These are phyloP conservation scores for Cyberlindnera euphorbiiphila DNA, from an alignment of 805 yeast species.

Conservation along the genomic window DNA sequence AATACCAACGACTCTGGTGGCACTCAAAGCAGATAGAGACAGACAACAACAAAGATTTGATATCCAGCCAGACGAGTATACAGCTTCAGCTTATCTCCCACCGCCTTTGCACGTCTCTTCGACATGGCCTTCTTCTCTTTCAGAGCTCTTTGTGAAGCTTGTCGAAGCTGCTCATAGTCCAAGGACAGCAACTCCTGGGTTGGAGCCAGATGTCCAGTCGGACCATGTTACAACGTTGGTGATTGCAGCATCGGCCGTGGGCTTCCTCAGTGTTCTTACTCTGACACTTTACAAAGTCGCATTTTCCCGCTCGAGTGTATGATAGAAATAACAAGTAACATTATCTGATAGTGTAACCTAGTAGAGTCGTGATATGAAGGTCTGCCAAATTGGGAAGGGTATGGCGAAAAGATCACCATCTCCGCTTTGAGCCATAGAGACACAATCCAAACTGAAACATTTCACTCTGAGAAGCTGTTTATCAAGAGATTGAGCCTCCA, in stretches of 20 bases:
- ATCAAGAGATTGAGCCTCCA: too few species aligned
- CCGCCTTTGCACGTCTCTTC: conserved; percentile 92
- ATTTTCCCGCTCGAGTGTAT: conserved; percentile 2
- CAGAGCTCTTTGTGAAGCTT: conserved; percentile 79
- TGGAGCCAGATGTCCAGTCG: conserved; percentile 59
- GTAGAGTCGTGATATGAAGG: not conserved
- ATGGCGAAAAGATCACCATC: too few species aligned
- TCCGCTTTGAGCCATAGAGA: too few species aligned
- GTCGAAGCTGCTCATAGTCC: conserved; percentile 88
- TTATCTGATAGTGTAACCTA: too few species aligned
- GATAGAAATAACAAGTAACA: not conserved
- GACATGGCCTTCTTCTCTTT: conserved; percentile 81
- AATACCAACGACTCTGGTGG: conserved; percentile 84
- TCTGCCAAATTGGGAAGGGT: too few species aligned
- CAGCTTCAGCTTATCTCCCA: conserved; percentile 58
- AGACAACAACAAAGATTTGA: conserved; percentile 89
- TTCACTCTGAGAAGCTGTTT: too few species aligned
- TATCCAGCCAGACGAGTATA: conserved; percentile 82
- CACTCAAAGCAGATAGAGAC: conserved; percentile 91
- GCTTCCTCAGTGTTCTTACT: conserved; percentile 59
- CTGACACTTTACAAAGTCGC: conserved; percentile 57
- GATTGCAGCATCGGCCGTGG: conserved; percentile 66
- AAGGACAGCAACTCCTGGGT: conserved; percentile 69
- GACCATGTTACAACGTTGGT: conserved; percentile 47
- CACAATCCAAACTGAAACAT: too few species aligned